Conservation (phyloP, 371 early-diverging fungal species). For the Catenaria anguillulae region DNA sequence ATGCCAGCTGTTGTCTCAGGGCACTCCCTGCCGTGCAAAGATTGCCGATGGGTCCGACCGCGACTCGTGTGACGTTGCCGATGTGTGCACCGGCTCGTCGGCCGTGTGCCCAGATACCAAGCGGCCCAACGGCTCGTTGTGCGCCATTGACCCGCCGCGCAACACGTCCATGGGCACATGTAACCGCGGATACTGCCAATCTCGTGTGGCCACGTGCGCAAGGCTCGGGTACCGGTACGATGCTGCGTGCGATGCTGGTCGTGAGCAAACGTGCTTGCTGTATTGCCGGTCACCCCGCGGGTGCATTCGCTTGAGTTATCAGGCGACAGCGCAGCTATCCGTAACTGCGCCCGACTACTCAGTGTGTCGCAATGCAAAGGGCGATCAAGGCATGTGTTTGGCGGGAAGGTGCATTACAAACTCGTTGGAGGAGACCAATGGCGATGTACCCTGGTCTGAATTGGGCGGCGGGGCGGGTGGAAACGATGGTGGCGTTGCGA, state of each 20-base stretch:
- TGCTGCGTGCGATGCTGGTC: not conserved
- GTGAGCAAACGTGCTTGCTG: not conserved
- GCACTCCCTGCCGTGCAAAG: not conserved
- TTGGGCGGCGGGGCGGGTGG: too few species aligned
- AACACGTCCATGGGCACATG: not conserved
- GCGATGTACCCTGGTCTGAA: too few species aligned
- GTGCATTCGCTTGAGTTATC: not conserved
- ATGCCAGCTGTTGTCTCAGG: constrained; percentile 1
- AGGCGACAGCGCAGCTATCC: not conserved
- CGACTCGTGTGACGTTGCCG: constrained; percentile 7
- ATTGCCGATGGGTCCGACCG: not conserved
- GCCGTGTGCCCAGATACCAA: not conserved
- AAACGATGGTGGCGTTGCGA: too few species aligned
- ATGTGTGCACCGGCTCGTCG: constrained; percentile 5
- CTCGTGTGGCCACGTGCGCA: not conserved
- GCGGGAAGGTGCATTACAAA: not conserved
- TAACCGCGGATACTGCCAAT: constrained; percentile 5
- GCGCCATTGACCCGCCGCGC: not conserved
- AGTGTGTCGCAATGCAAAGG: not conserved
- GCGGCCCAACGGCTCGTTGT: constrained; percentile 1
- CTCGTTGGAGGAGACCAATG: too few species aligned
- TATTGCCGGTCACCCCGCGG: not conserved
- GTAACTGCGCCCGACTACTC: not conserved
- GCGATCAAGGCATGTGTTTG: not conserved
- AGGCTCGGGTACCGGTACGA: constrained; percentile 8